These are phyloP conservation scores for Phytophthora podocarpi DNA, from an alignment of 352 stramenopile species.

Conservation along the genomic window DNA sequence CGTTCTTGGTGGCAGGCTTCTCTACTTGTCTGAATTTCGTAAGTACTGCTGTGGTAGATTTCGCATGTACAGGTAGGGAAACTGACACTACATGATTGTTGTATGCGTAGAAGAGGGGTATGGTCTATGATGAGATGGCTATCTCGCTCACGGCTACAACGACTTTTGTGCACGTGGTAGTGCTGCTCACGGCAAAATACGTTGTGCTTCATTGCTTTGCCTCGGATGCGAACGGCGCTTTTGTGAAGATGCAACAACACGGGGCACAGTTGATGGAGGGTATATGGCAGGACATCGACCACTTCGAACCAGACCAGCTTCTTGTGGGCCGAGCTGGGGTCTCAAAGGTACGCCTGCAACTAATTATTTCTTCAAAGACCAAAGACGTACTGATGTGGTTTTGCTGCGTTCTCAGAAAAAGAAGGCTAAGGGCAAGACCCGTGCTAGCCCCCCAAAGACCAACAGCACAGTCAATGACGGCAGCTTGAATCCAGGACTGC, in stretches of 20 bases:
- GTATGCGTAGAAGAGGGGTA: constrained; percentile 12
- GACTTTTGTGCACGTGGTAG: constrained; percentile 35
- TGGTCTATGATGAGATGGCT: constrained; percentile 49
- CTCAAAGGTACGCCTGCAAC: constrained; percentile 21
- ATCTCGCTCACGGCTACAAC: constrained; percentile 37
- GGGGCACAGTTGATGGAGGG: constrained; percentile 23
- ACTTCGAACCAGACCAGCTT: constrained; percentile 26
- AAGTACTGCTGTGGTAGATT: neutral
- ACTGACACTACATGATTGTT: constrained; percentile 2
- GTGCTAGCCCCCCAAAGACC: neutral
- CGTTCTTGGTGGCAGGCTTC: constrained; percentile 38
- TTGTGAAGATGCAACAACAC: constrained; percentile 18
- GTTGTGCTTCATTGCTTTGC: constrained; percentile 27
- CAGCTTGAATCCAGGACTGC: neutral
- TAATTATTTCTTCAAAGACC: neutral
- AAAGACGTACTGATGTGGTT: neutral
- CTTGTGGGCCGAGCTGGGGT: neutral
- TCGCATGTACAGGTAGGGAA: neutral
- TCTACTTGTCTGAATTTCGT: constrained; percentile 39
- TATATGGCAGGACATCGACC: constrained; percentile 31
- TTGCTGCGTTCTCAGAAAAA: constrained; percentile 24
- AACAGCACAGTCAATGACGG: neutral
- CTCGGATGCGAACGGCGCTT: constrained; percentile 15
- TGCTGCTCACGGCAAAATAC: constrained; percentile 38
- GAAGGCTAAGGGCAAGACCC: constrained; percentile 26